Percentiles rank a stretch among this genome's conserved stretches.
Evolutionary conservation across 2,329 filamentous ascomycete genomes (phyloP).

Genomic region (Leptographium procerum): DNA sequence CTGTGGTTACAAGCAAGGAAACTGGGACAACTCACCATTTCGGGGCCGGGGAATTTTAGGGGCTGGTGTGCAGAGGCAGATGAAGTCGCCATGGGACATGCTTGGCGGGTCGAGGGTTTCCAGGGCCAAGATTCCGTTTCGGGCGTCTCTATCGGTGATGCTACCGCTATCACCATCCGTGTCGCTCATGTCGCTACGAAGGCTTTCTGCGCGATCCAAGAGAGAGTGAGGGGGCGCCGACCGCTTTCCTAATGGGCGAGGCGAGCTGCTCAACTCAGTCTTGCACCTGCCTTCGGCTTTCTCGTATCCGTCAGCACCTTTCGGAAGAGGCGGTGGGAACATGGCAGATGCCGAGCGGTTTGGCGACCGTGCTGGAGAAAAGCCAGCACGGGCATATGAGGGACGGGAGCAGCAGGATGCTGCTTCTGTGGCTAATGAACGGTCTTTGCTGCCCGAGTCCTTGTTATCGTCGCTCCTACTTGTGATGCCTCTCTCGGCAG

Average conservation of each 20-base stretch:
- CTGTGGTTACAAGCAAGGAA: conserved; percentile 7
- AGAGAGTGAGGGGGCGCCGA: conserved; percentile 31
- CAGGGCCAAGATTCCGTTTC: neutral
- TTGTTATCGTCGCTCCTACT: neutral
- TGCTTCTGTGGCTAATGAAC: neutral
- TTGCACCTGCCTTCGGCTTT: neutral
- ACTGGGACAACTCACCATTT: conserved; percentile 37
- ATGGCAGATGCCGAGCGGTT: neutral
- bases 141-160: neutral
- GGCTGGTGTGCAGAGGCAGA: conserved; percentile 45
- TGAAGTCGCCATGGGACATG: conserved; percentile 23
- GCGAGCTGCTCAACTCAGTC: too few species aligned
- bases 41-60: conserved; percentile 47
- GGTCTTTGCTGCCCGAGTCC: neutral
- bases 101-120: neutral
- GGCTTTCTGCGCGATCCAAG: conserved; percentile 23
- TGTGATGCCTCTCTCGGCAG: neutral
- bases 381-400: neutral
- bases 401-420: neutral
- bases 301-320: neutral
- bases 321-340: neutral
- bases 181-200: conserved; percentile 13
- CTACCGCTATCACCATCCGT: neutral
- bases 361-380: neutral
- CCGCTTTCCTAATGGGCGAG: conserved; percentile 26